These are phyloP conservation scores for Calocybe indica DNA, from an alignment of 768 basidiomycete species.

Conservation along the genomic window DNA sequence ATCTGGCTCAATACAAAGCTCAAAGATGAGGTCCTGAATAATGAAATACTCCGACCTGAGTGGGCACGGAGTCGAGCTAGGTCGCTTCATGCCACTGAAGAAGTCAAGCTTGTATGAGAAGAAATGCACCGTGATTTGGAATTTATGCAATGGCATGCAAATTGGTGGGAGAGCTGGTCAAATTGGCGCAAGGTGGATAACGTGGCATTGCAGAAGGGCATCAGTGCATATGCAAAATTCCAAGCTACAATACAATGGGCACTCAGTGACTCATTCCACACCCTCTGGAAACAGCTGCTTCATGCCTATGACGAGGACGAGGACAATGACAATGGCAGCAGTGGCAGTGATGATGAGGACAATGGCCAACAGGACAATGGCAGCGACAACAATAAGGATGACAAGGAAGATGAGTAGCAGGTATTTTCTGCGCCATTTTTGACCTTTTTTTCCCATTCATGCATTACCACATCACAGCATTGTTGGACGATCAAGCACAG, in stretches of 20 bases:
- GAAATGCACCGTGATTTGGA: constrained; percentile 18
- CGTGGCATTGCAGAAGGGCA: background rate
- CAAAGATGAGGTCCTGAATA: background rate
- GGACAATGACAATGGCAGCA: background rate
- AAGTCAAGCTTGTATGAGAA: constrained; percentile 16
- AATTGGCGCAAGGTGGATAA: background rate
- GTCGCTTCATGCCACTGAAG: constrained; percentile 12
- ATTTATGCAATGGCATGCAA: constrained; percentile 15
- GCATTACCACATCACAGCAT: no score
- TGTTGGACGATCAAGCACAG: no score
- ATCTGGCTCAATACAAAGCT: background rate
- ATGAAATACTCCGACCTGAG: constrained; percentile 10
- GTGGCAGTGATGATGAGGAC: no score
- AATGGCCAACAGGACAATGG: background rate
- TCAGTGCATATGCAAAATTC: background rate
- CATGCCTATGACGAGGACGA: background rate
- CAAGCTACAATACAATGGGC: background rate
- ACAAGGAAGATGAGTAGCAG: no score
- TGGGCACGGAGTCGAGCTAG: constrained; percentile 16
- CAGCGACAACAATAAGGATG: background rate
- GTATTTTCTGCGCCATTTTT: no score
- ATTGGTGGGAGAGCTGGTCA: constrained; percentile 10
- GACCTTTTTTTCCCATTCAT: no score
- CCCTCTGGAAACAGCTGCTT: background rate
- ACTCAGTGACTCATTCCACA: background rate